These are phyloP conservation scores for Helminthosporium solani DNA, from an alignment of 2,329 filamentous ascomycete species.

Conservation along the genomic window DNA sequence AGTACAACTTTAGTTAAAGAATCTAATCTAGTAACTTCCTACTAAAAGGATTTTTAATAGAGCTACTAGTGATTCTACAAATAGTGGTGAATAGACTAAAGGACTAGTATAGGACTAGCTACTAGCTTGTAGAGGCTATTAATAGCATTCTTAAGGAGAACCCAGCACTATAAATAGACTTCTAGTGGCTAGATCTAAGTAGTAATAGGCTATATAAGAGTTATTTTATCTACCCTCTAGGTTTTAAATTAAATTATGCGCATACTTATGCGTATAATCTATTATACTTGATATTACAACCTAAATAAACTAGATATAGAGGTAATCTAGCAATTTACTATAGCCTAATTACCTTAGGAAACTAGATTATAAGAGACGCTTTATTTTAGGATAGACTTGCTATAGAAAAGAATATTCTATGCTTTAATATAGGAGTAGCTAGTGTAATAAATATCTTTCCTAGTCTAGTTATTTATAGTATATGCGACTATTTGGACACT, in stretches of 20 bases:
- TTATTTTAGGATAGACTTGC: conserved; percentile 1
- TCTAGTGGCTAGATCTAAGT: conserved; percentile 16
- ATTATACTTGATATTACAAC: background rate
- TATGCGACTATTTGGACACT: conserved; percentile 21
- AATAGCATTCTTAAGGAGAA: conserved; percentile 21
- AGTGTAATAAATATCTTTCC: conserved; percentile 25
- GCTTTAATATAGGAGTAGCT: conserved; percentile 11
- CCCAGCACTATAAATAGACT: conserved; percentile 26
- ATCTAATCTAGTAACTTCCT: conserved; percentile 18
- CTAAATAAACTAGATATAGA: background rate
- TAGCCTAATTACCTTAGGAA: conserved; percentile 4
- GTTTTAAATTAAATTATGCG: conserved; percentile 10
- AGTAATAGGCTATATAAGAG: background rate
- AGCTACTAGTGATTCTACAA: conserved; percentile 21
- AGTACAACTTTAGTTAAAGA: conserved; percentile 34
- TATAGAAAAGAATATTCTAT: conserved; percentile 13
- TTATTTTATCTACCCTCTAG: background rate
- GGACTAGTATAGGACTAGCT: conserved; percentile 12
- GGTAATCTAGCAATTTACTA: conserved; percentile 3
- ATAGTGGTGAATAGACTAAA: conserved; percentile 21
- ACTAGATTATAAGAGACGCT: conserved; percentile 8
- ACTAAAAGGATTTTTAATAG: conserved; percentile 14
- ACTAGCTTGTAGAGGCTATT: conserved; percentile 18
- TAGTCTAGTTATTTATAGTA: conserved; percentile 17
- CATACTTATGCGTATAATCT: background rate